Conservation (phyloP, 192 early-diverging fungal species). For the Paraglomus occultum region DNA sequence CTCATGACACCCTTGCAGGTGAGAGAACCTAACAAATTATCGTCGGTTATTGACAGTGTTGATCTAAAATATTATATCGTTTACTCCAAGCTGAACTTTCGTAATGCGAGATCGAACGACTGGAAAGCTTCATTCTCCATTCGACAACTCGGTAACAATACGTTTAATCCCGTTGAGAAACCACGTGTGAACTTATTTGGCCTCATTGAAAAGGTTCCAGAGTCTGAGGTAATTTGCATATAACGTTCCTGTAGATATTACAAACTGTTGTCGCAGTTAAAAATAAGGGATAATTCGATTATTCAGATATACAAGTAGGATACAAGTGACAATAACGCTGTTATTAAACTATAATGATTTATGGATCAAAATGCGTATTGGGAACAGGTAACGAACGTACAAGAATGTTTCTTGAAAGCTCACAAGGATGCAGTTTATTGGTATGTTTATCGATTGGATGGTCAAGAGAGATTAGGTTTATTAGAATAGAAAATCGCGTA, state of each 20-base stretch:
- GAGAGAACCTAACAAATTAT: not conserved
- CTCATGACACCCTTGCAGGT: constrained; percentile 45
- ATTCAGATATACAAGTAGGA: not conserved
- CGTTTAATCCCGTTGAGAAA: constrained; percentile 37
- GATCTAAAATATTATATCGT: not conserved
- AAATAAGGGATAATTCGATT: not conserved
- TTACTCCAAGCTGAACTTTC: constrained; percentile 29
- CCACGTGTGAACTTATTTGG: constrained; percentile 49
- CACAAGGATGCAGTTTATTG: constrained; percentile 45
- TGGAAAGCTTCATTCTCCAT: constrained; percentile 42
- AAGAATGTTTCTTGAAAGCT: constrained; percentile 39
- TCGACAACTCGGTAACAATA: constrained; percentile 31
- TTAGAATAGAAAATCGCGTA: too few relatives aligned
- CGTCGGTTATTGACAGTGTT: not conserved
- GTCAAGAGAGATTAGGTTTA: too few relatives aligned
- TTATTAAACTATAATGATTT: not conserved
- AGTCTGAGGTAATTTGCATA: constrained; percentile 4
- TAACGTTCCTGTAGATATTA: not conserved
- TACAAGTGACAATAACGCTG: too few relatives aligned
- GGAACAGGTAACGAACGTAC: constrained; percentile 22
- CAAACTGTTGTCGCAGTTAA: not conserved
- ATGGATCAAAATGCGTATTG: constrained; percentile 15
- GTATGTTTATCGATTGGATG: constrained; percentile 11
- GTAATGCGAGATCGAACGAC: constrained; percentile 30
- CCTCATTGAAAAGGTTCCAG: constrained; percentile 28